Percentiles rank a stretch among this genome's conserved stretches.
phyloP scores from a whole-genome alignment of 768 basidiomycete genomes.

The Mycena alexandri region DNA sequence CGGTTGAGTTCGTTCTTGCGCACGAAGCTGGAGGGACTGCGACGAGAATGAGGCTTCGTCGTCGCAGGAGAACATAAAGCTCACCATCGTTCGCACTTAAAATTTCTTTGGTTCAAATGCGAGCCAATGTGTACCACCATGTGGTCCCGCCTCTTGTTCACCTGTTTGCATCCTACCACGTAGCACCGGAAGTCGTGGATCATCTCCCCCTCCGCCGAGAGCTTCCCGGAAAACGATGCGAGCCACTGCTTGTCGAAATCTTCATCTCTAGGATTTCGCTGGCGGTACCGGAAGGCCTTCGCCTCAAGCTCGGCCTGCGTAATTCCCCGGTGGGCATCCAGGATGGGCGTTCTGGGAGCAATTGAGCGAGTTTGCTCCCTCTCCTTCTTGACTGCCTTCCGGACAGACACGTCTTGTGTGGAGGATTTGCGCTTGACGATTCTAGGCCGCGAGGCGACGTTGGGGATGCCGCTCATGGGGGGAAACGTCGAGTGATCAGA shows the following conservation, averaged over 20 bases:
- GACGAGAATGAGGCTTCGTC: conserved; percentile 15
- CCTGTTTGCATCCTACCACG: conserved; percentile 72
- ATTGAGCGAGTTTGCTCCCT: conserved; percentile 41
- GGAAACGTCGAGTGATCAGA: neutral
- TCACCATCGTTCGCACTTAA: conserved; percentile 74
- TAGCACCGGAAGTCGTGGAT: conserved; percentile 77
- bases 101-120: conserved; percentile 78
- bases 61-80: conserved; percentile 40
- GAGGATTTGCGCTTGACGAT: conserved; percentile 39
- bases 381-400: neutral
- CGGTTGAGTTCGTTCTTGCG: conserved; percentile 85
- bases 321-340: conserved; percentile 76
- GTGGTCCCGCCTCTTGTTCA: conserved; percentile 80
- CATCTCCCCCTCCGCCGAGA: conserved; percentile 69
- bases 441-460: conserved; percentile 23
- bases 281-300: conserved; percentile 67
- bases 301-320: conserved; percentile 64
- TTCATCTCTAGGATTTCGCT: conserved; percentile 61
- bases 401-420: conserved; percentile 1
- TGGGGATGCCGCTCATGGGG: neutral
- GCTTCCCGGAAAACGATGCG: conserved; percentile 74
- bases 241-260: conserved; percentile 78
- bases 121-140: conserved; percentile 81
- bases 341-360: conserved; percentile 64
- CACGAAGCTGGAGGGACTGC: conserved; percentile 71